Evolutionary conservation across 2,329 filamentous ascomycete genomes (phyloP).

Genomic region (Dendrostoma leiphaemia): DNA sequence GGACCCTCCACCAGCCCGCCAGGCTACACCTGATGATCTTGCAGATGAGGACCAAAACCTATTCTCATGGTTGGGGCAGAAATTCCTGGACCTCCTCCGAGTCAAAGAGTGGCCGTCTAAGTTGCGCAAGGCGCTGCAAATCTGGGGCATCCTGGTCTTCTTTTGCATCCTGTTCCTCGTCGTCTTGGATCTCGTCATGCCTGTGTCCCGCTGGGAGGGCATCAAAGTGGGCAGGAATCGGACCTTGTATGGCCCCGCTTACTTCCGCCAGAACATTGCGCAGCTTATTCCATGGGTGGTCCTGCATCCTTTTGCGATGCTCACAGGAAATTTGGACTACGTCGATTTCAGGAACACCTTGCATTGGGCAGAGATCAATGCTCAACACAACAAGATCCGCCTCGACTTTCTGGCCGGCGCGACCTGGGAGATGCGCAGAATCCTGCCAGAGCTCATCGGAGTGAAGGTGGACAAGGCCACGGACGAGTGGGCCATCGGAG

Average conservation of each 20-base stretch:
- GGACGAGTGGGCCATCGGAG: conserved; percentile 39
- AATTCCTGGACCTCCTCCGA: not conserved
- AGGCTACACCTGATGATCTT: not conserved
- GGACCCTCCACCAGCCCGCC: too few species aligned
- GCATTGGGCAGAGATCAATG: conserved; percentile 21
- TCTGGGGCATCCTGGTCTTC: conserved; percentile 5
- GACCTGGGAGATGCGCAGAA: conserved; percentile 16
- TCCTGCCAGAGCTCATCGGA: conserved; percentile 57
- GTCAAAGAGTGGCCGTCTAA: conserved; percentile 1
- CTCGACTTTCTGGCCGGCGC: conserved; percentile 3
- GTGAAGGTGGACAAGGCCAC: conserved; percentile 44
- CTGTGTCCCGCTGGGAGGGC: conserved; percentile 9
- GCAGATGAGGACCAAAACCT: not conserved
- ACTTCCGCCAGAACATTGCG: conserved; percentile 16
- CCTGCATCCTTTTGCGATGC: conserved; percentile 12
- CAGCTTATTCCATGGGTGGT: conserved; percentile 16
- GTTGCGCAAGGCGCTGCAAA: not conserved
- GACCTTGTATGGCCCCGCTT: not conserved
- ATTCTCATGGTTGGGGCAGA: not conserved
- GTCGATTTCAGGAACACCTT: conserved; percentile 10
- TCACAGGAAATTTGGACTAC: conserved; percentile 16
- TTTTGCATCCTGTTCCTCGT: conserved; percentile 5
- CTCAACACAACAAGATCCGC: conserved; percentile 24
- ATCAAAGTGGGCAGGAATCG: conserved; percentile 6
- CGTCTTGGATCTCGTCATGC: conserved; percentile 5